Evolutionary conservation across 2,329 filamentous ascomycete genomes (phyloP), one percentile per base, ranked within the genome.

Genomic region (Nothomitra cinnamomea): DNA sequence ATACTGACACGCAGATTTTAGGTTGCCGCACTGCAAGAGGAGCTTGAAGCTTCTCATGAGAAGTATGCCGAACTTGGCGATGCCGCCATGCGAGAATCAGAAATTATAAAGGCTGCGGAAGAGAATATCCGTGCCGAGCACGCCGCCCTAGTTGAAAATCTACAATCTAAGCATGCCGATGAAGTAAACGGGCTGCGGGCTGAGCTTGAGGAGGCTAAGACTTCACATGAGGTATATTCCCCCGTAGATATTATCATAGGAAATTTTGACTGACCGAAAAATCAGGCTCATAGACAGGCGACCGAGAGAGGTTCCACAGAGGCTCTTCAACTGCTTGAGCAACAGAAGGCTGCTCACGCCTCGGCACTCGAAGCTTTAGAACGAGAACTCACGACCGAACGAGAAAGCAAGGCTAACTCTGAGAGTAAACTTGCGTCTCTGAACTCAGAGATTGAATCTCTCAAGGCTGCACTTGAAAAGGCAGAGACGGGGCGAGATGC

Each of bases 131-230:
- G 38, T 15, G 28, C 49, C n/a, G 49, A 51, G 22, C 49, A 51
- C 28, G 38, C 32, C 8, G 49, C 17, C 17, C 19, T 38, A n/a
- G 15, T 51, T 22, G 12, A 25, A 22, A 6, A n/a, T 21, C 32
- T 51, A 13, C 12, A 38, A 42, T 51, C 49, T 42, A 51, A 51
- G 25, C 49, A 51, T 38, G 28, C 49, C 12, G 25, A n/a, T n/a
- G 49, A 38, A 24, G 22, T 51, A 22, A 25, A 38, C n/a, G 24
- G 22, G 17, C 19, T 51, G 22, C 25, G 35, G 19, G 15, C 32
- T 17, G 21, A 12, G 49, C 22, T 51, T 15, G 49, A 38, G 17
- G 49, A 51, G 24, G 49, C 22, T 6, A 17, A 51, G 38, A 38
- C 13, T 42, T 22, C 10, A 6, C 49, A 51, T 15, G 43, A 48